Evolutionary conservation across 176 grass and related monocot species (phyloP).

Genomic region (Elaeis guineensis): DNA sequence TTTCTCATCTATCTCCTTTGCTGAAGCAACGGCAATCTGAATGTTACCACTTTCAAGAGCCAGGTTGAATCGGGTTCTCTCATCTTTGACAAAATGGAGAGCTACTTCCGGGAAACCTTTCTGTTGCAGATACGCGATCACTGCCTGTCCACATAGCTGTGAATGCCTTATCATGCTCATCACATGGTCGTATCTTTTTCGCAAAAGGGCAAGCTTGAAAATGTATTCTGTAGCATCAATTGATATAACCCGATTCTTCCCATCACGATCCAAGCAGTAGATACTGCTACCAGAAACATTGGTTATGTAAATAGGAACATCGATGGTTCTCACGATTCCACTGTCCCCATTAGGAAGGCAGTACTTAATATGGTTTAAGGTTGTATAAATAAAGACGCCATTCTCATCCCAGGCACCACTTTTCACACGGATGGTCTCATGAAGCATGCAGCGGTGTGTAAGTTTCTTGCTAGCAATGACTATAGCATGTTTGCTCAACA

Average conservation of each 20-base stretch:
- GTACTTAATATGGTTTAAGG: slow-evolving; percentile 97
- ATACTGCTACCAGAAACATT: slow-evolving; percentile 69
- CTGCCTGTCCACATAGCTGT: slow-evolving; percentile 85
- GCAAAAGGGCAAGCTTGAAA: slow-evolving; percentile 84
- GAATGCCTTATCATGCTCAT: slow-evolving; percentile 97
- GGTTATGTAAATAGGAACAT: slow-evolving; percentile 91
- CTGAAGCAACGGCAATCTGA: too few species aligned
- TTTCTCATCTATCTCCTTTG: too few species aligned
- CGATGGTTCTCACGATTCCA: slow-evolving; percentile 89
- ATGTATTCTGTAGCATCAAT: slow-evolving; percentile 96
- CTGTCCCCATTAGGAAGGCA: slow-evolving; percentile 95
- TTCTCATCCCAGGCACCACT: slow-evolving; percentile 99
- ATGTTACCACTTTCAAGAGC: too few species aligned
- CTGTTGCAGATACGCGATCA: slow-evolving; percentile 94
- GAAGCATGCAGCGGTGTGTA: slow-evolving; percentile 67
- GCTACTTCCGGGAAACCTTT: slow-evolving; percentile 99
- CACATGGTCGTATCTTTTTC: slow-evolving; percentile 87
- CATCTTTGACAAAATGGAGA: slow-evolving; percentile 98
- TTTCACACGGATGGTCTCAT: slow-evolving; percentile 96
- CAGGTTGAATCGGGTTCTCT: too few species aligned
- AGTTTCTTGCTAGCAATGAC: slow-evolving; percentile 87
- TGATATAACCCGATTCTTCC: slow-evolving; percentile 69
- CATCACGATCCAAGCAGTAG: slow-evolving; percentile 84
- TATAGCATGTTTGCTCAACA: slow-evolving; percentile 90
- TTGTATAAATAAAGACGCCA: slow-evolving; percentile 79